Base-by-base conservation (phyloP, 1,139 yeast genomes). In the Ogataea hybrid region DNA sequence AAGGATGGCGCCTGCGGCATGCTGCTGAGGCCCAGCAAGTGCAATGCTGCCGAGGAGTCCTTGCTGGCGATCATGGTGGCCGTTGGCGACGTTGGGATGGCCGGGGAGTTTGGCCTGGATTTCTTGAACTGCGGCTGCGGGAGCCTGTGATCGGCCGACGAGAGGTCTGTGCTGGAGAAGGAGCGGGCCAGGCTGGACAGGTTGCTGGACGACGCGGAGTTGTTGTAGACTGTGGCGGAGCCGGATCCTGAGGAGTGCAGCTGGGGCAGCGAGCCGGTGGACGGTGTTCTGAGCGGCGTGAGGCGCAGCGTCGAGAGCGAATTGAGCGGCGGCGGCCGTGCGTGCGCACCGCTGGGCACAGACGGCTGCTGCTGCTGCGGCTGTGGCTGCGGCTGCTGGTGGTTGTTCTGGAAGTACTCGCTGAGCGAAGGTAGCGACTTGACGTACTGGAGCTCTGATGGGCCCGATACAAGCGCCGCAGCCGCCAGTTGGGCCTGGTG, bases 91-190 rank as follows among this genome's bases (percentile, higher is more conserved):
- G 86, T 82, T 31, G 82, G 77, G 14, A 84, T 78, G 25, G 81
- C 75, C 32, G 87, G 88, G 16, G 88, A 81, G 58, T 79, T 83
- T 23, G 94, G 92, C 49, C 92, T 68, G 35, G 89, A 81, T 51
- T 75, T 77, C 57, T 83, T 82, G 38, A 79, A 67, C 40, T 81
- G 70, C 57, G 73, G 72, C 59, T 69, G 64, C 48, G 75, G 67
- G 53, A 70, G 70, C 45, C 73, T 77, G 79, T 31, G 73, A 67
- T 12, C 71, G 69, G 35, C 49, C 11, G 56, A 51, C 1, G 63
- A 50, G 12, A 62, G 44, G n/a, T 64, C 61, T n/a, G 59, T 57
- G 42, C 61, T 60, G 22, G 56, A 52, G 28, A 47, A 48, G 5
- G 54, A 50, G 32, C 55, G 41, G 10, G 55, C 50, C 16, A 52